Conservation (phyloP, 495 filamentous ascomycete species). For the Annulohypoxylon bovei region DNA sequence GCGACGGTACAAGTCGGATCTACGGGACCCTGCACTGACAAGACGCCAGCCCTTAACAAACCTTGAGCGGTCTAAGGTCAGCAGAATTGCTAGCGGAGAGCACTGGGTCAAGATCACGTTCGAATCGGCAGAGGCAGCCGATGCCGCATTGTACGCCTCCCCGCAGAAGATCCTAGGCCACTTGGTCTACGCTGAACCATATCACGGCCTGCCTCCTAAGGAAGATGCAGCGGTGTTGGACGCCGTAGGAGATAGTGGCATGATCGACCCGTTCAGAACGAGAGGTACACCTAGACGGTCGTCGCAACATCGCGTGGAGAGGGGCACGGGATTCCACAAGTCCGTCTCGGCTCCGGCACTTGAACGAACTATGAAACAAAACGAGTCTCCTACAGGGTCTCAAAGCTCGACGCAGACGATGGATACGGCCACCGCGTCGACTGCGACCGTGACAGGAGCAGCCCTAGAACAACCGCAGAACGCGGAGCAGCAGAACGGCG, state of each 20-base stretch:
- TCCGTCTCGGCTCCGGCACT: slow-evolving; percentile 1
- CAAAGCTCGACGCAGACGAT: slow-evolving; percentile 59
- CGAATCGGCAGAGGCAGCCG: slow-evolving; percentile 80
- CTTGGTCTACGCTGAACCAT: slow-evolving; percentile 80
- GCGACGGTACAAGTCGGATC: slow-evolving; percentile 66
- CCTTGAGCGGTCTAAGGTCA: slow-evolving; percentile 77
- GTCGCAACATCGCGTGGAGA: slow-evolving; percentile 29
- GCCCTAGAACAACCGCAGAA: slow-evolving; percentile 30
- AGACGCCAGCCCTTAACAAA: slow-evolving; percentile 66
- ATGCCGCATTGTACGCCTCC: slow-evolving; percentile 76
- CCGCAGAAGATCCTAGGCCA: slow-evolving; percentile 82
- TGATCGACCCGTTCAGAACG: slow-evolving; percentile 32
- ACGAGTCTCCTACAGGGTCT: slow-evolving; percentile 50
- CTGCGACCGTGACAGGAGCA: slow-evolving; percentile 67
- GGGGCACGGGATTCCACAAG: slow-evolving; percentile 4
- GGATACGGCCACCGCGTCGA: slow-evolving; percentile 63
- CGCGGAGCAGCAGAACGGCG: slow-evolving; percentile 40
- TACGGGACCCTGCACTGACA: slow-evolving; percentile 71
- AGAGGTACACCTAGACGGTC: slow-evolving; percentile 16
- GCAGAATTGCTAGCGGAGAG: slow-evolving; percentile 77
- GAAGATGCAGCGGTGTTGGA: slow-evolving; percentile 69
- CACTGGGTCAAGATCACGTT: slow-evolving; percentile 96
- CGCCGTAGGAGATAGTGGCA: slow-evolving; percentile 49
- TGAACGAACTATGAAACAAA: neutral
- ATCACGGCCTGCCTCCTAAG: slow-evolving; percentile 73